phyloP scores from a whole-genome alignment of 805 yeast species.

The Lachancea lanzarotensis region DNA sequence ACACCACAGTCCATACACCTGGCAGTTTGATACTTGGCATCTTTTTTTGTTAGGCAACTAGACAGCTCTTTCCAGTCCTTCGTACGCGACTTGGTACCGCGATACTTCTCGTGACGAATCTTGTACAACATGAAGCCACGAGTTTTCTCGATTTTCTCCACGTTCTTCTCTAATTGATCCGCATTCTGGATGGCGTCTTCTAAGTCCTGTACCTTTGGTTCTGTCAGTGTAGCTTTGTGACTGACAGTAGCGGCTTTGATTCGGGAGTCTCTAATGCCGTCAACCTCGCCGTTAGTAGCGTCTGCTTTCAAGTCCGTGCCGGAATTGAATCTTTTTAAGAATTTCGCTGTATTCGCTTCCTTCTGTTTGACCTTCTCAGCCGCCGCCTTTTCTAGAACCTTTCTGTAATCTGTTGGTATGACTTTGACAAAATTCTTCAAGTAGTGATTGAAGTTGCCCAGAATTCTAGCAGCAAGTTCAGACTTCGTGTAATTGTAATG shows the following conservation, averaged over 20 bases:
- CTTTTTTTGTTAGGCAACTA: constrained; percentile 72
- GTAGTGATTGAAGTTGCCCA: constrained; percentile 81
- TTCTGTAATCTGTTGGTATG: constrained; percentile 85
- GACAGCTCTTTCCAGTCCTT: constrained; percentile 92
- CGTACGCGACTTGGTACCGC: constrained; percentile 68
- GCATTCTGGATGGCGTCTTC: constrained; percentile 82
- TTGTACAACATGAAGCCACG: constrained; percentile 92
- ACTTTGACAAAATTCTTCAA: constrained; percentile 89
- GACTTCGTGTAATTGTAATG: constrained; percentile 94
- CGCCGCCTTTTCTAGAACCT: constrained; percentile 75
- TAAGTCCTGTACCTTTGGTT: constrained; percentile 82
- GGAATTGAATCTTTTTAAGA: constrained; percentile 65
- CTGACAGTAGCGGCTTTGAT: constrained; percentile 21
- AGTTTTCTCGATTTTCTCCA: constrained; percentile 53
- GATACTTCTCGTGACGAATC: constrained; percentile 80
- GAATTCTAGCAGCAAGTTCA: constrained; percentile 75
- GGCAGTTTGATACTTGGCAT: constrained; percentile 85
- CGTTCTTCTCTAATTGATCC: constrained; percentile 56
- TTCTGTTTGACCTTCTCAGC: constrained; percentile 60
- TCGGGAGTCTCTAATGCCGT: constrained; percentile 42
- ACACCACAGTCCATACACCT: constrained; percentile 99
- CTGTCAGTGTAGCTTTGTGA: constrained; percentile 37
- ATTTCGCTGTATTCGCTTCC: constrained; percentile 49
- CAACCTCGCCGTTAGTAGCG: constrained; percentile 83
- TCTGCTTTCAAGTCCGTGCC: constrained; percentile 69